These are phyloP conservation scores for Primulina eburnea DNA, from an alignment of 257 asterid species.

Conservation along the genomic window DNA sequence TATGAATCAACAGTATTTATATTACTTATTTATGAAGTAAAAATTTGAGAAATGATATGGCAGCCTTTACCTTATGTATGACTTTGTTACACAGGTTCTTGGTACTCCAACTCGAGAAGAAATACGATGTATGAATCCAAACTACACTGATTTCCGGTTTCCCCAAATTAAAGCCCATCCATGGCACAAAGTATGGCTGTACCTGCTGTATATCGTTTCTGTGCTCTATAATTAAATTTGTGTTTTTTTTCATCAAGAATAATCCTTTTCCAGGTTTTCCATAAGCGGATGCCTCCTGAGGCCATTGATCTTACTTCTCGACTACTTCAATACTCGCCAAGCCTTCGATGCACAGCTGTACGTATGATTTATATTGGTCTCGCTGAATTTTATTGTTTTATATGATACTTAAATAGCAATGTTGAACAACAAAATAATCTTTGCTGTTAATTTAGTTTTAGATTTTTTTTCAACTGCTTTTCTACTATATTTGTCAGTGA, in stretches of 20 bases:
- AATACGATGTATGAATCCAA: slow-evolving; percentile 91
- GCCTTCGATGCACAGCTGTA: slow-evolving; percentile 87
- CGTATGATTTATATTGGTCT: slow-evolving; percentile 28
- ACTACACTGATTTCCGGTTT: slow-evolving; percentile 83
- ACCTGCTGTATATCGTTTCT: slow-evolving; percentile 3
- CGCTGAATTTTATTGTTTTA: neutral
- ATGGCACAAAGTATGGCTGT: slow-evolving; percentile 68
- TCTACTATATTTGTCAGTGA: neutral
- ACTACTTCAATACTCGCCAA: slow-evolving; percentile 88
- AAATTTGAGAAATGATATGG: slow-evolving; percentile 3
- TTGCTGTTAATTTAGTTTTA: neutral
- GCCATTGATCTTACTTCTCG: slow-evolving; percentile 93
- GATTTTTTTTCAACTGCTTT: neutral
- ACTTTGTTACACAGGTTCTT: slow-evolving; percentile 55
- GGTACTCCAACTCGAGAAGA: slow-evolving; percentile 98
- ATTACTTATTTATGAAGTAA: neutral
- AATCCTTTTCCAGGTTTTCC: slow-evolving; percentile 62
- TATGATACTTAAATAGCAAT: slow-evolving; percentile 10
- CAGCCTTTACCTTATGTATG: slow-evolving; percentile 24
- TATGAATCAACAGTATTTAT: slow-evolving; percentile 24
- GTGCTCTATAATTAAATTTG: neutral
- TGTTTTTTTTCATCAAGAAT: slow-evolving; percentile 18
- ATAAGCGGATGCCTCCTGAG: slow-evolving; percentile 93
- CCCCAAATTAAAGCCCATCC: slow-evolving; percentile 96
- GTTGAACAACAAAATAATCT: slow-evolving; percentile 7